Evolutionary conservation across 2,329 filamentous ascomycete genomes (phyloP), one percentile per base, ranked within the genome.

Genomic region (Epicoccum nigrum): DNA sequence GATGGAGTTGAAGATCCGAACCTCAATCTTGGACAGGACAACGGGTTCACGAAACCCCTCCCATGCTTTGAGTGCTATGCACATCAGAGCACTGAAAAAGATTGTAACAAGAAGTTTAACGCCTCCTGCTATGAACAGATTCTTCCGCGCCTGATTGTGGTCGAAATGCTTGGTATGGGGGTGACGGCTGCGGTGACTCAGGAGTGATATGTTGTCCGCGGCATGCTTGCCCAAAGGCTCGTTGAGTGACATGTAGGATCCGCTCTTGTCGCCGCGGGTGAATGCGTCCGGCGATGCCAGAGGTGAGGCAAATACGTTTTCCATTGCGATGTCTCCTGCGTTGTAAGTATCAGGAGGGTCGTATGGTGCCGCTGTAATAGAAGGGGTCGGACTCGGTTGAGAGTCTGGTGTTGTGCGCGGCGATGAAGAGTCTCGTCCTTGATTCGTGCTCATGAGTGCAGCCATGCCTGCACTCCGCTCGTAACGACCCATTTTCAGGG

Each of bases 1-100:
- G 15, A 73, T 39, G 3, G 68, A 58, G 46, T 72, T 72, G 64
- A 73, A 73, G 16, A 68, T 37, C 38, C 65, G 57, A 8, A 70
- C 59, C 15, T 68, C 59, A 1, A 33, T 57, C 21, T 65, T 71
- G 27, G 58, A 63, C 13, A 73, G 55, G 5, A 71, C 58, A 4
- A 60, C 38, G 0, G 56, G 63, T 4, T 38, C 32, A 7, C 33
- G 38, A 37, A 67, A 70, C 1, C 69, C 70, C 58, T 71, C 62
- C 55, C 69, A 73, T 0, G 60, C 52, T 50, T 59, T 65, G 15
- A 72, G 48, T 7, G 57, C 57, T 7, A 70, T 12, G 4, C 62
- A 68, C 40, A 71, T 70, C 9, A 60, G 39, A 5, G 62, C 44
- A 45, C 67, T 68, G 55, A 72, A 69, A 6, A 68, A 41, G 1